Conservation (phyloP, 768 basidiomycete species). For the Amanita phalloides region DNA sequence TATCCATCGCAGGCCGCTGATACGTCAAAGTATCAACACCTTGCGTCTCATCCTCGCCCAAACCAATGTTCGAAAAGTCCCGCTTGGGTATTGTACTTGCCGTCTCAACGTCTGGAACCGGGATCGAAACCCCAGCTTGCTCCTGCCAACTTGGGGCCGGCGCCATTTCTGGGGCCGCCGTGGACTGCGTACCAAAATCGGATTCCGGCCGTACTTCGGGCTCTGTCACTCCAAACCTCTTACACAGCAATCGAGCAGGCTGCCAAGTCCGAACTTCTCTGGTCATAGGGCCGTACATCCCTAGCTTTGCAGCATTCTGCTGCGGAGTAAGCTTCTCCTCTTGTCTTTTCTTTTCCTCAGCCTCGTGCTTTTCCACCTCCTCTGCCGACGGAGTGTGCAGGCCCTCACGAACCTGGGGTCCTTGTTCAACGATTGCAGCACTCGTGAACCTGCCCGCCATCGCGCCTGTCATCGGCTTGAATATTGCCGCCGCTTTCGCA, state of each 20-base stretch:
- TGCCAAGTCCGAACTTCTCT: slow-evolving; percentile 66
- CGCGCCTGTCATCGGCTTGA: slow-evolving; percentile 84
- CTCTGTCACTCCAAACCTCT: slow-evolving; percentile 87
- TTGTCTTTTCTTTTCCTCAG: slow-evolving; percentile 25
- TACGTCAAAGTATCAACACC: slow-evolving; percentile 85
- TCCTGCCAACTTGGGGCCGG: slow-evolving; percentile 6
- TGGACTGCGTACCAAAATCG: slow-evolving; percentile 14
- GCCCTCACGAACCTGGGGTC: slow-evolving; percentile 54
- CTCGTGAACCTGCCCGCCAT: slow-evolving; percentile 94
- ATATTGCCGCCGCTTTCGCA: slow-evolving; percentile 77
- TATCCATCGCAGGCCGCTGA: slow-evolving; percentile 77
- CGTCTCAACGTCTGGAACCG: slow-evolving; percentile 11
- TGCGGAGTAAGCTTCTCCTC: slow-evolving; percentile 64
- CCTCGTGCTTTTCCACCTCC: slow-evolving; percentile 32
- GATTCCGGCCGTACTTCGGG: slow-evolving; percentile 48
- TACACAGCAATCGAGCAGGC: slow-evolving; percentile 81
- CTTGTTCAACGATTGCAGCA: slow-evolving; percentile 60
- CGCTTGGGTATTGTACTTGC: slow-evolving; percentile 14
- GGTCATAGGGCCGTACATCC: slow-evolving; percentile 88
- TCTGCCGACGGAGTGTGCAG: slow-evolving; percentile 47
- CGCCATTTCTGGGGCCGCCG: slow-evolving; percentile 5
- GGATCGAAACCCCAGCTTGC: slow-evolving; percentile 8
- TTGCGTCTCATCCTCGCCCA: slow-evolving; percentile 89
- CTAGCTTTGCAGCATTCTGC: slow-evolving; percentile 70
- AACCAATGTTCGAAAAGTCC: slow-evolving; percentile 74